Evolutionary conservation across 116 monocot species (phyloP), one percentile per base, ranked within the genome.

Genomic region (Iris pallida): DNA sequence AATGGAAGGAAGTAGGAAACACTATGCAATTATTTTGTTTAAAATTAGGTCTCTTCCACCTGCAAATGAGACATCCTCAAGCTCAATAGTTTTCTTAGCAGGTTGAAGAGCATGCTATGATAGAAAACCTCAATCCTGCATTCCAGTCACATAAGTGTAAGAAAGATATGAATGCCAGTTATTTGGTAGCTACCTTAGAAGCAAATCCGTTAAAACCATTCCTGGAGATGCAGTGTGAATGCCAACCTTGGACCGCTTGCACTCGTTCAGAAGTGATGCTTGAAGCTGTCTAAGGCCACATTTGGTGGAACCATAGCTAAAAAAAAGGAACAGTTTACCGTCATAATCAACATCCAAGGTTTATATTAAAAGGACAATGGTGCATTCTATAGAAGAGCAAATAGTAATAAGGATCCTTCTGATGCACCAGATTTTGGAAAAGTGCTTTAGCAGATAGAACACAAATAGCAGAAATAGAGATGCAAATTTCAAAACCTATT

Each of bases 201-300:
- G 85, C 18, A 96, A 73, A 60, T 96, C 96, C 13, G 96, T 96
- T 46, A 96, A 82, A 66, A 96, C 96, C 96, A 96, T 96, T 75
- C 96, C 96, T 58, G 96, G 96, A 64, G 96, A 96, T 58, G 96
- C 91, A 47, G 92, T 96, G 79, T 96, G 96, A 9, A 96, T 68
- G 43, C 96, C 96, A 70, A 91, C 89, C 59, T 89, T 92, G 63
- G 96, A 86, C 16, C 86, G 76, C 74, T 81, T 92, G 79, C 81
- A 86, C 67, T 96, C 96, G 56, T 84, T 89, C 20, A 87, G 56
- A 68, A 96, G 92, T 45, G 96, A 96, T 61, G 78, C 73, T 68
- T 92, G 91, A 42, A 96, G 83, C 72, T 96, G 96, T 74, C 86
- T 91, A 46, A 96, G 84, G 1, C 96, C 96, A 61, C 96, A 96